Conservation (phyloP, 306 rosid species). For the Casuarina cunninghamiana region DNA sequence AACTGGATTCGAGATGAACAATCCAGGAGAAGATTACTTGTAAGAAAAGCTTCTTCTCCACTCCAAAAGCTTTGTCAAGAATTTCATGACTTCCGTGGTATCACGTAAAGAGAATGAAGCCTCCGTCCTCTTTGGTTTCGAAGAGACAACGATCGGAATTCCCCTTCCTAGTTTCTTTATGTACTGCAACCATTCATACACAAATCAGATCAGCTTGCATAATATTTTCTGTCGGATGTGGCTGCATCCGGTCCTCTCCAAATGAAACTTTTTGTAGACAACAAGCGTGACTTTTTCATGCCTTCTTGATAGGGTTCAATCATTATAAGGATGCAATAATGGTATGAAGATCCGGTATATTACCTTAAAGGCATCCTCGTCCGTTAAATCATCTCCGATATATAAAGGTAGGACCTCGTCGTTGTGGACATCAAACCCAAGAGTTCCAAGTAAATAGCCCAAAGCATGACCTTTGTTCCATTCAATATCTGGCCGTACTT, state of each 20-base stretch:
- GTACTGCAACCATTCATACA: conserved; percentile 32
- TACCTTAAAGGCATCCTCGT: conserved; percentile 73
- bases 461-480: too few relatives aligned
- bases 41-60: conserved; percentile 25
- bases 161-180: conserved; percentile 42
- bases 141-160: conserved; percentile 48
- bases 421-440: conserved; percentile 32
- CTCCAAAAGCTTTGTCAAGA: conserved; percentile 41
- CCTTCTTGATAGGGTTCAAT: too few relatives aligned
- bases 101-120: conserved; percentile 53
- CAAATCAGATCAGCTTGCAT: background rate
- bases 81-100: conserved; percentile 46
- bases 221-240: too few relatives aligned
- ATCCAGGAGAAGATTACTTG: too few relatives aligned
- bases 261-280: background rate
- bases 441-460: conserved; percentile 39
- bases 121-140: conserved; percentile 50
- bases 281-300: background rate
- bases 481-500: too few relatives aligned
- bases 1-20: too few relatives aligned
- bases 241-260: background rate
- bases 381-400: conserved; percentile 57
- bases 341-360: background rate
- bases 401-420: conserved; percentile 46
- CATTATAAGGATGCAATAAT: background rate